Base-by-base conservation (phyloP, 129 eudicot genomes). In the Helianthus annuus region DNA sequence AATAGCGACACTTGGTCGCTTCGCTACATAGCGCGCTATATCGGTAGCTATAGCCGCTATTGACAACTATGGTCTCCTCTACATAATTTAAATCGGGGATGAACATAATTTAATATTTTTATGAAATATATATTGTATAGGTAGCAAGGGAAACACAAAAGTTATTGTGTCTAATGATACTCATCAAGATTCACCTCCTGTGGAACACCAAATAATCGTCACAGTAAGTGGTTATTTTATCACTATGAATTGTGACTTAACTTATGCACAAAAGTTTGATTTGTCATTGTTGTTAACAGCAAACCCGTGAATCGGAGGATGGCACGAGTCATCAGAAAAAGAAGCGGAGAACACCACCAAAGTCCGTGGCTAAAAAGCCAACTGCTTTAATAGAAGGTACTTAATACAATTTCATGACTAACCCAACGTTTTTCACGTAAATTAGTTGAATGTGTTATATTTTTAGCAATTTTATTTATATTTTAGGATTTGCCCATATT, bases 81-180 rank as follows among this genome's bases (percentile, higher is more conserved):
- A 19, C 22, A 19, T 19, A 19, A 19, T 8, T 56, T 32, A 56
- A 56, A 8, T 19, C 24, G 36, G 10, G 14, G 62, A 19, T 56
- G 62, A 56, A 56, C 62, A 19, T 19, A 22, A 56, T 9, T 34
- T 57, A 9, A 57, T 24, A 57, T 27, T 24, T 24, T 57, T 19
- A 19, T 19, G 22, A 19, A 19, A 19, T 19, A 19, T 19, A 24
- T 29, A 11, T 27, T 15, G 44, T 59, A 59, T 29, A 59, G 75
- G 55, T 71, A 40, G 54, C 75, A 29, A 68, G 73, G 60, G 29
- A 68, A 68, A 49, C 14, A 48, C n/a, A 51, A 34, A 29, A 68
- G 61, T 13, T 48, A 9, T 1, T 0, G 73, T 1, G 48, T 19
- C 24, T n/a, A 45, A 51, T 7, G 70, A 24, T 45, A 22, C 45